These are phyloP conservation scores for Firmiana major DNA, from an alignment of 345 rosid genomes.

Conservation along the genomic window DNA sequence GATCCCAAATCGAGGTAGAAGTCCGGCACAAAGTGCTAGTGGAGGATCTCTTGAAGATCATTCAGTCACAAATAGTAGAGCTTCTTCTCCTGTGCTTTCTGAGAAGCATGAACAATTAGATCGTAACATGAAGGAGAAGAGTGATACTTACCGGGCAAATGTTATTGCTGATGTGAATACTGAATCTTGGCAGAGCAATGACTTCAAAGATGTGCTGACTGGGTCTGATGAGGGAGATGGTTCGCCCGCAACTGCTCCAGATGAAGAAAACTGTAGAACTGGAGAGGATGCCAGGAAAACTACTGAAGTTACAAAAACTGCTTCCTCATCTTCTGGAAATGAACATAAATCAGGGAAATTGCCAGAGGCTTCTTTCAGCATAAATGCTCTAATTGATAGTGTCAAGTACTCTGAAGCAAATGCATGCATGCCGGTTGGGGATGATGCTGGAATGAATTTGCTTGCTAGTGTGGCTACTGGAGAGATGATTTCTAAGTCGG, in stretches of 20 bases:
- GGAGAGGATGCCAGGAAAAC: conserved; percentile 42
- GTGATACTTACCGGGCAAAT: conserved; percentile 37
- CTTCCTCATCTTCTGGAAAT: conserved; percentile 38
- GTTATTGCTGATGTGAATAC: conserved; percentile 36
- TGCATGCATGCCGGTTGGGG: conserved; percentile 47
- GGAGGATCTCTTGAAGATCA: conserved; percentile 71
- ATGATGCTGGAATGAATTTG: conserved; percentile 93
- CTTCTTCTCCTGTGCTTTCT: conserved; percentile 50
- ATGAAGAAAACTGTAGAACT: conserved; percentile 39
- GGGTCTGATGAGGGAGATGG: conserved; percentile 54
- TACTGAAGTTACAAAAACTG: conserved; percentile 39
- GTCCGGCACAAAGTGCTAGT: conserved; percentile 64
- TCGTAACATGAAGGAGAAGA: conserved; percentile 40
- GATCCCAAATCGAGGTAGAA: conserved; percentile 65
- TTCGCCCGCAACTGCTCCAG: conserved; percentile 37
- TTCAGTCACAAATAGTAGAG: conserved; percentile 46
- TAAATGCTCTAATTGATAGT: conserved; percentile 88
- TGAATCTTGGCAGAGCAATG: conserved; percentile 69
- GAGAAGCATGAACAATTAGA: conserved; percentile 65
- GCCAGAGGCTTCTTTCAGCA: conserved; percentile 57
- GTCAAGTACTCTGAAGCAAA: conserved; percentile 60
- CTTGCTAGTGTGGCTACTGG: conserved; percentile 96
- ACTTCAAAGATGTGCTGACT: conserved; percentile 42
- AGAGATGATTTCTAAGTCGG: conserved; percentile 72
- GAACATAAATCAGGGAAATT: conserved; percentile 45